Evolutionary conservation across 352 stramenopile species (phyloP).

Genomic region (Pseudoperonospora humuli): DNA sequence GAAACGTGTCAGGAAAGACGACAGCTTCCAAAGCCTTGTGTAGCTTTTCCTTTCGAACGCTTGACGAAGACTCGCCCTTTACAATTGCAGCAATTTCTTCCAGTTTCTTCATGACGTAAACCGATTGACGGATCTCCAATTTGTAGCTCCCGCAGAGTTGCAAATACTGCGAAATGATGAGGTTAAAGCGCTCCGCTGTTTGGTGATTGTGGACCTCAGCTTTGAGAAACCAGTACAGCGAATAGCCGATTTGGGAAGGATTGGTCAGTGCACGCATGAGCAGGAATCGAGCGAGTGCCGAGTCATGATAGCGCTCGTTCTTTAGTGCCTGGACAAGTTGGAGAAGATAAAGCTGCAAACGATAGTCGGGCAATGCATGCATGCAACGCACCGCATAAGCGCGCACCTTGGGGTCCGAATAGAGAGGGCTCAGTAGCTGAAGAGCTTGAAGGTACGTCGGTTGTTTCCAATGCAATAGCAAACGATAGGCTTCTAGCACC

Average conservation of each 20-base stretch:
- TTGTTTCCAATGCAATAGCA: conserved; percentile 71
- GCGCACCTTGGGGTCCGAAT: conserved; percentile 88
- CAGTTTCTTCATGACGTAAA: conserved; percentile 89
- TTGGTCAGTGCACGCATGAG: conserved; percentile 70
- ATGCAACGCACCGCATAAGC: conserved; percentile 89
- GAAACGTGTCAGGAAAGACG: conserved; percentile 79
- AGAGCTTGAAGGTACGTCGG: conserved; percentile 80
- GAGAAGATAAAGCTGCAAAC: conserved; percentile 79
- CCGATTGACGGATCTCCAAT: conserved; percentile 84
- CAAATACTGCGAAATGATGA: conserved; percentile 76
- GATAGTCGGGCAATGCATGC: conserved; percentile 76
- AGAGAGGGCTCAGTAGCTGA: conserved; percentile 78
- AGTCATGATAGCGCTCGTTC: conserved; percentile 81
- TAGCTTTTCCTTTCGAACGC: conserved; percentile 42
- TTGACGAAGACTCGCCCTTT: conserved; percentile 39
- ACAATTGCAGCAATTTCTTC: conserved; percentile 64
- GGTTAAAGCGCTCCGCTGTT: conserved; percentile 53
- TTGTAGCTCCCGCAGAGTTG: conserved; percentile 85
- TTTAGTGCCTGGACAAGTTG: conserved; percentile 84
- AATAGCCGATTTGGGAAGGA: conserved; percentile 70
- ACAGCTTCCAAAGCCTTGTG: conserved; percentile 41
- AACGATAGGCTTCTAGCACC: conserved; percentile 72
- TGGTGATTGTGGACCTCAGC: conserved; percentile 60
- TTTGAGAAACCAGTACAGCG: conserved; percentile 77
- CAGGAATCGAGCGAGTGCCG: conserved; percentile 65